Evolutionary conservation across 164 flowering plant genomes (phyloP), one percentile per base, ranked within the genome.

Genomic region (Litsea cubeba): DNA sequence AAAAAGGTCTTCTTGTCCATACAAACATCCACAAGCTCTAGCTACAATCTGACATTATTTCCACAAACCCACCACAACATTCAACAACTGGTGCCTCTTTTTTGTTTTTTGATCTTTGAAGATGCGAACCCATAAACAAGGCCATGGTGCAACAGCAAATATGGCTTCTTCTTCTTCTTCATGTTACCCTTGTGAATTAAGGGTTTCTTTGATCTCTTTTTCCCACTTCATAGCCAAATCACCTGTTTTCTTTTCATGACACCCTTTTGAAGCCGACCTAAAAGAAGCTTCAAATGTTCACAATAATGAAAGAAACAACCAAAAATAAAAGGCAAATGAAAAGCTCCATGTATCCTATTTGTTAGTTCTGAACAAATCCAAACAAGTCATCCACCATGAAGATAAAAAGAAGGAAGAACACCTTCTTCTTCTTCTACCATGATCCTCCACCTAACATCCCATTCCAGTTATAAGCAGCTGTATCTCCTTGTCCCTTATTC

Each of bases 361-460:
- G 74, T 79, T 76, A 75, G 81, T 77, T 65, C 78, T 79, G 72
- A 70, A 79, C 76, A 72, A 72, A 76, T 68, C 72, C 77, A 79
- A 79, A 76, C 72, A 72, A 68, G 71, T 74, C 66, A 69, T 71
- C 71, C 74, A 65, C 71, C 76, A 71, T 73, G 28, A 71, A 63
- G 74, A 64, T 25, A 46, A 40, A 66, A 71, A 70, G 40, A 75
- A 71, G 40, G 54, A 68, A 66, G 25, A 68, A 32, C 28, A 66
- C 66, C 28, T 30, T 54, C 60, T 54, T 76, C 17, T 66, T 67
- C n/a, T 65, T 65, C 64, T 83, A 94, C 93, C 93, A 91, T 77
- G 96, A 86, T 75, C 97, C 95, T 77, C 91, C 93, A 69, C 93
- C 94, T 71, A 90, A 72, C 87, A 90, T 88, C 68, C 97, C 95